Conservation (phyloP, 345 rosid species). For the Draba incana region DNA sequence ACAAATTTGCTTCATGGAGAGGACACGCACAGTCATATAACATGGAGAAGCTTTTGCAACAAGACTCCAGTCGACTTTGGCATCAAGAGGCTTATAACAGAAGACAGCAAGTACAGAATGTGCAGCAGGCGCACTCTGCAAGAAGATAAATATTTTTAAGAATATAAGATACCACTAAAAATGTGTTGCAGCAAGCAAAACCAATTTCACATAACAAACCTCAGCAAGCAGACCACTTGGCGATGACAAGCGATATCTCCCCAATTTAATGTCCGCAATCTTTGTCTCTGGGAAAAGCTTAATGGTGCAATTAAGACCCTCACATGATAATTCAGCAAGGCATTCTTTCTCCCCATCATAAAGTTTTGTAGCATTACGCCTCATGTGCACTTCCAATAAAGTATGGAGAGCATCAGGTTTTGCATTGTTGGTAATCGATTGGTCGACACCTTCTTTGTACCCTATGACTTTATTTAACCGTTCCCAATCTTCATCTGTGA, state of each 20-base stretch:
- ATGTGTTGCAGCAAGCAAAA: constrained; percentile 29
- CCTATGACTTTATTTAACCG: constrained; percentile 86
- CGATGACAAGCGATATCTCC: constrained; percentile 87
- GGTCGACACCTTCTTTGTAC: constrained; percentile 79
- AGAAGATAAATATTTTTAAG: constrained; percentile 27
- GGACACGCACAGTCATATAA: constrained; percentile 77
- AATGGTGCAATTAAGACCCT: constrained; percentile 72
- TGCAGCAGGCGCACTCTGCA: constrained; percentile 85
- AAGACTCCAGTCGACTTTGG: constrained; percentile 97
- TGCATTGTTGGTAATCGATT: constrained; percentile 50
- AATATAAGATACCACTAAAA: constrained; percentile 22
- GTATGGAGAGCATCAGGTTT: constrained; percentile 75
- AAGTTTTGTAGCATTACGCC: constrained; percentile 93
- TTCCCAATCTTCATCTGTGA: constrained; percentile 92
- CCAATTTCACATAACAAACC: constrained; percentile 47
- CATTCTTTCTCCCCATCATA: constrained; percentile 60
- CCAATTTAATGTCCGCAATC: constrained; percentile 77
- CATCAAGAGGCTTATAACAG: constrained; percentile 92
- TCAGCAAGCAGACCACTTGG: constrained; percentile 94
- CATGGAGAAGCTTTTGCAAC: constrained; percentile 95
- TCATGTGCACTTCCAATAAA: constrained; percentile 82
- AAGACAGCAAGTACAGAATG: constrained; percentile 83
- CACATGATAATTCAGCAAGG: constrained; percentile 91
- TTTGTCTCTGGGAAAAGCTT: constrained; percentile 94
- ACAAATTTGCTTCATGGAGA: constrained; percentile 23